phyloP scores from a whole-genome alignment of 139 green algal genomes.

The Picocystis salinarum region DNA sequence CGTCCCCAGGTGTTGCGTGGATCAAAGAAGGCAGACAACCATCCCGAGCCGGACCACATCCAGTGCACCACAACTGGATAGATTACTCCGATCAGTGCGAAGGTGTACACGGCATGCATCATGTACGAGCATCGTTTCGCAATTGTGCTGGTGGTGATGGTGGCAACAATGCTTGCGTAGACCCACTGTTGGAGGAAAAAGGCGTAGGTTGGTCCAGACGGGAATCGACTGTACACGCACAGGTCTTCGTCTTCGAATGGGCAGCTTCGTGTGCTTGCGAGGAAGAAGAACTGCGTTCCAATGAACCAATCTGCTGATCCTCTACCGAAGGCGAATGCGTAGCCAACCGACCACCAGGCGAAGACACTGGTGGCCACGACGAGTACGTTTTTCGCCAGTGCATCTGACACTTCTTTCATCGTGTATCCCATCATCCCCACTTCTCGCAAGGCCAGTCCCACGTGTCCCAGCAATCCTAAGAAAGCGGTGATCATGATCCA shows the following conservation, averaged over 20 bases:
- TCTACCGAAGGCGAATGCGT: conserved; percentile 16
- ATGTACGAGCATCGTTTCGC: conserved; percentile 51
- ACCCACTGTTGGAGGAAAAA: conserved; percentile 55
- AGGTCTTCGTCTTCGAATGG: background rate
- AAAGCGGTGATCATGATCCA: too few species aligned
- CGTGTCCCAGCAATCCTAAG: too few species aligned
- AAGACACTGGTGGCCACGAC: conserved; percentile 15
- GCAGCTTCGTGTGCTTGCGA: conserved; percentile 1
- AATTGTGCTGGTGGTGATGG: conserved; percentile 33
- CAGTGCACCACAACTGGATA: conserved; percentile 45
- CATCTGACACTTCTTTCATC: too few species aligned
- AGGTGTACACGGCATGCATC: conserved; percentile 33
- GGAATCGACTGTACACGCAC: too few species aligned
- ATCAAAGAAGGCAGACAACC: conserved; percentile 22
- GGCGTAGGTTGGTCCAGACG: too few species aligned
- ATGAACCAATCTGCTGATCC: background rate
- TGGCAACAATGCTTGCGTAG: conserved; percentile 41
- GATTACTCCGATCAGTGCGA: conserved; percentile 40
- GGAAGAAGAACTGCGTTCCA: conserved; percentile 13
- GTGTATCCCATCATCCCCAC: too few species aligned
- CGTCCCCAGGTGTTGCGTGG: background rate
- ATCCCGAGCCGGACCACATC: conserved; percentile 33
- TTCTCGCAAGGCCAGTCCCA: too few species aligned
- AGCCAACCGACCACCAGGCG: conserved; percentile 17
- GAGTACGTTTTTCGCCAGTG: conserved; percentile 26